Percentiles rank a stretch among this genome's conserved stretches.
Evolutionary conservation across 139 green algal genomes (phyloP).

Genomic region (Bryopsis sp.): DNA sequence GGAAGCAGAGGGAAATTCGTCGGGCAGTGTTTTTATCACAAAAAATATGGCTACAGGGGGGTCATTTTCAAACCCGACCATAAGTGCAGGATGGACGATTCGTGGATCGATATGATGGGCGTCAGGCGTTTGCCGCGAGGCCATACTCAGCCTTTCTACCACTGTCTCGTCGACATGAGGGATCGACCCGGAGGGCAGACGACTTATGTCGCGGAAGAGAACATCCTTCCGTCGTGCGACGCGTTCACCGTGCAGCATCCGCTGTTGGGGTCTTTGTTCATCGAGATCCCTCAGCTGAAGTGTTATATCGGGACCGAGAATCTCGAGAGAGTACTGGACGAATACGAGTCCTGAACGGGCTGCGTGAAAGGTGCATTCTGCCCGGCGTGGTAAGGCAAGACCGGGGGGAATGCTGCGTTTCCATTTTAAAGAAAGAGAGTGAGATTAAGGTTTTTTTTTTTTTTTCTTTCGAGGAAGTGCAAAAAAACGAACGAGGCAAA

Average conservation of each 20-base stretch:
- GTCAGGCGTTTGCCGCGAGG: constrained; percentile 6
- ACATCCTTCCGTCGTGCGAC: neutral
- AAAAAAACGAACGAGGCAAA: too few relatives aligned
- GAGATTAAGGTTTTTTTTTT: too few relatives aligned
- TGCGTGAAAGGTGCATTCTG: too few relatives aligned
- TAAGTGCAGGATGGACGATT: constrained; percentile 7
- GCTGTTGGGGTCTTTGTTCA: constrained; percentile 9
- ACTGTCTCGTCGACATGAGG: constrained; percentile 17
- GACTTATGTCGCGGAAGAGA: constrained; percentile 23
- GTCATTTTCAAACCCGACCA: constrained; percentile 18
- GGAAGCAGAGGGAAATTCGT: constrained; percentile 13
- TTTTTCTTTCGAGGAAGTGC: too few relatives aligned
- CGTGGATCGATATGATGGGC: constrained; percentile 19
- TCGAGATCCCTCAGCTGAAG: neutral
- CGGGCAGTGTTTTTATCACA: constrained; percentile 17
- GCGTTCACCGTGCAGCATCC: constrained; percentile 14
- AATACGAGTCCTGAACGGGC: constrained; percentile 1
- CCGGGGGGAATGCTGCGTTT: too few relatives aligned
- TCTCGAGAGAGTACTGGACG: neutral
- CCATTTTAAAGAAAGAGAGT: too few relatives aligned
- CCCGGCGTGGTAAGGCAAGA: too few relatives aligned
- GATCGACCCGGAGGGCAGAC: constrained; percentile 19
- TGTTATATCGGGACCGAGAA: constrained; percentile 17
- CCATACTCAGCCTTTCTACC: constrained; percentile 20
- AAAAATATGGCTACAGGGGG: constrained; percentile 18